Conservation (phyloP, 106 monocot genomes). For the Agapanthus africanus region DNA sequence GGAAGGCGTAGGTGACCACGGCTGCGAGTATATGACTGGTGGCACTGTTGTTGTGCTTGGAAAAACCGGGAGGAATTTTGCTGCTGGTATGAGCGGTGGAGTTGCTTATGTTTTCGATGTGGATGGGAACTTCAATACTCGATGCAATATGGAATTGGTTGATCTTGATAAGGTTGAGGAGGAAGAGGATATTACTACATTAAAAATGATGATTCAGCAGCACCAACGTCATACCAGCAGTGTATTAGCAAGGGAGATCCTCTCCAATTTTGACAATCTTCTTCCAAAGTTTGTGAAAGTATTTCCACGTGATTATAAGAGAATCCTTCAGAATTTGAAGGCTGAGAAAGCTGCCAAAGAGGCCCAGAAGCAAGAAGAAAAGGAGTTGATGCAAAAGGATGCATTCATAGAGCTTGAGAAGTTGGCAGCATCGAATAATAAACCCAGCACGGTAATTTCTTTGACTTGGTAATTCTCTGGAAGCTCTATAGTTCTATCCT, state of each 20-base stretch:
- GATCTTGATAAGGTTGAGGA: slow-evolving; percentile 87
- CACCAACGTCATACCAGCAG: slow-evolving; percentile 86
- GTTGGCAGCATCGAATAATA: slow-evolving; percentile 30
- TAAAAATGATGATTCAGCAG: slow-evolving; percentile 93
- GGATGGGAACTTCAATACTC: slow-evolving; percentile 57
- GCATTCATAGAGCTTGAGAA: slow-evolving; percentile 68
- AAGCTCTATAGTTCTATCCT: background rate
- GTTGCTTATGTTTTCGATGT: slow-evolving; percentile 83
- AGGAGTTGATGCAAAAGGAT: slow-evolving; percentile 60
- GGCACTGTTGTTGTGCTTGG: slow-evolving; percentile 87
- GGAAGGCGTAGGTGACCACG: slow-evolving; percentile 97
- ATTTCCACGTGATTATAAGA: slow-evolving; percentile 93
- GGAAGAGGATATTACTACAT: slow-evolving; percentile 69
- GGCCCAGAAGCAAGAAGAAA: slow-evolving; percentile 50
- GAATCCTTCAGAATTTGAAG: slow-evolving; percentile 56
- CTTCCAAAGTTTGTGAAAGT: slow-evolving; percentile 91
- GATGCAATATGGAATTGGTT: slow-evolving; percentile 76
- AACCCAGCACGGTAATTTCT: slow-evolving; percentile 22
- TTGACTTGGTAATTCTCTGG: background rate
- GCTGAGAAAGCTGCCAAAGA: slow-evolving; percentile 60
- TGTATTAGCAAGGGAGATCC: slow-evolving; percentile 61
- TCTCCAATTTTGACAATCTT: slow-evolving; percentile 54
- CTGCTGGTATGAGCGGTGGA: slow-evolving; percentile 99
- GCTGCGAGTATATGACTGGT: slow-evolving; percentile 99
- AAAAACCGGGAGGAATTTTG: slow-evolving; percentile 95